These are phyloP conservation scores for Epichloe uncinata DNA, from an alignment of 2,329 filamentous ascomycete species.

Conservation along the genomic window DNA sequence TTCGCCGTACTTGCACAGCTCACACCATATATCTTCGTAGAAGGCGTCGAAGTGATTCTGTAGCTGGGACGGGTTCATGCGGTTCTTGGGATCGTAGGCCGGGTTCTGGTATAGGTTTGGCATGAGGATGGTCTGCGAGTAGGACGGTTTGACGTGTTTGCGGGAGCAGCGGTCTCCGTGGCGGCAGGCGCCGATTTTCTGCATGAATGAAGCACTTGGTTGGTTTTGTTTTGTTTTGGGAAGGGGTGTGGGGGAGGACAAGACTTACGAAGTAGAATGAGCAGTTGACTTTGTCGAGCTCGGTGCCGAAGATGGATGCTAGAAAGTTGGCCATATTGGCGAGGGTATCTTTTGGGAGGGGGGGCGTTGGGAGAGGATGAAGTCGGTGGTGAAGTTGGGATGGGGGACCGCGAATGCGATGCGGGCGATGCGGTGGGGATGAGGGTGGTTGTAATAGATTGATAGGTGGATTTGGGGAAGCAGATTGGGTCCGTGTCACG, in stretches of 20 bases:
- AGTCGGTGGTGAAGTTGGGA: not conserved
- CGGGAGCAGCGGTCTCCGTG: conserved; percentile 96
- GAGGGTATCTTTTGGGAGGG: not conserved
- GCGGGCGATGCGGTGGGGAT: not conserved
- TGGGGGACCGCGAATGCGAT: not conserved
- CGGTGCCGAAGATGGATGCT: conserved; percentile 97
- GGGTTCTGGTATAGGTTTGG: conserved; percentile 99
- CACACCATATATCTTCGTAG: conserved; percentile 99
- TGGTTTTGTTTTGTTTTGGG: not conserved
- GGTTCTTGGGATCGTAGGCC: conserved; percentile 89
- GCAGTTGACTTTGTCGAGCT: conserved; percentile 99
- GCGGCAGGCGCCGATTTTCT: conserved; percentile 95
- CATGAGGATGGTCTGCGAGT: conserved; percentile 93
- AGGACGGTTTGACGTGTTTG: conserved; percentile 98
- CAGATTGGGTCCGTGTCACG: conserved; percentile 13
- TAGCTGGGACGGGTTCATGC: conserved; percentile 91
- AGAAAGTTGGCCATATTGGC: conserved; percentile 85
- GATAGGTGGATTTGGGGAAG: not conserved
- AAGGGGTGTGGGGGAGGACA: not conserved
- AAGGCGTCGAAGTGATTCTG: conserved; percentile 99
- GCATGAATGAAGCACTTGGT: not conserved
- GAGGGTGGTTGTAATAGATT: too few relatives aligned
- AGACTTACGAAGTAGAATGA: conserved; percentile 65
- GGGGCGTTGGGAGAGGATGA: not conserved
- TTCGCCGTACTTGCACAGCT: conserved; percentile 98